Conservation (phyloP, 2,329 filamentous ascomycete genomes). For the Apiospora saccharicola region DNA sequence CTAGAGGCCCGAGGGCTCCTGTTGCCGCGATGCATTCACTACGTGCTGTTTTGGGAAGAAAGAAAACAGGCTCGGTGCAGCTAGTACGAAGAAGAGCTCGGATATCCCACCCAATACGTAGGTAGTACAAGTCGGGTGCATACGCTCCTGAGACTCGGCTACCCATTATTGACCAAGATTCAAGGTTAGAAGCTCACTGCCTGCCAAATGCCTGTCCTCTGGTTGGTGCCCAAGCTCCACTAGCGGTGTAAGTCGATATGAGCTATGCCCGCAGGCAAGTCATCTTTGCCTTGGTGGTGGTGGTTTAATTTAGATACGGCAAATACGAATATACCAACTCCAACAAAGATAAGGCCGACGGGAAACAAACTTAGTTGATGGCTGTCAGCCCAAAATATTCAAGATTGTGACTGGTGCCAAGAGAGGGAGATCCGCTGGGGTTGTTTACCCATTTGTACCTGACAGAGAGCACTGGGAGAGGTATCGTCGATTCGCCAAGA, state of each 20-base stretch:
- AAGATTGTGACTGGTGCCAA: neutral
- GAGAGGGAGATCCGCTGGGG: neutral
- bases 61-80: neutral
- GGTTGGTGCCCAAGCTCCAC: constrained; percentile 21
- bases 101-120: neutral
- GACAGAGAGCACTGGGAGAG: neutral
- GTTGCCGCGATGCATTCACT: neutral
- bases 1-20: neutral
- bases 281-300: neutral
- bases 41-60: neutral
- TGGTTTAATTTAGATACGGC: constrained; percentile 1
- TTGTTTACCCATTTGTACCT: constrained; percentile 13
- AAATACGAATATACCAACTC: neutral
- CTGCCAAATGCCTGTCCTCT: neutral
- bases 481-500: neutral
- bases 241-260: neutral
- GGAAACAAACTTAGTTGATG: neutral
- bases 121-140: neutral
- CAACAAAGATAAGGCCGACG: neutral
- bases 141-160: neutral
- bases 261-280: neutral
- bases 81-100: neutral
- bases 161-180: neutral
- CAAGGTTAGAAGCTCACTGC: neutral
- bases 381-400: neutral